A percentile compares a stretch with the other conserved stretches of the same genome.
Conservation (phyloP, 2,329 filamentous ascomycete genomes). For the Stachybotrys elegans region DNA sequence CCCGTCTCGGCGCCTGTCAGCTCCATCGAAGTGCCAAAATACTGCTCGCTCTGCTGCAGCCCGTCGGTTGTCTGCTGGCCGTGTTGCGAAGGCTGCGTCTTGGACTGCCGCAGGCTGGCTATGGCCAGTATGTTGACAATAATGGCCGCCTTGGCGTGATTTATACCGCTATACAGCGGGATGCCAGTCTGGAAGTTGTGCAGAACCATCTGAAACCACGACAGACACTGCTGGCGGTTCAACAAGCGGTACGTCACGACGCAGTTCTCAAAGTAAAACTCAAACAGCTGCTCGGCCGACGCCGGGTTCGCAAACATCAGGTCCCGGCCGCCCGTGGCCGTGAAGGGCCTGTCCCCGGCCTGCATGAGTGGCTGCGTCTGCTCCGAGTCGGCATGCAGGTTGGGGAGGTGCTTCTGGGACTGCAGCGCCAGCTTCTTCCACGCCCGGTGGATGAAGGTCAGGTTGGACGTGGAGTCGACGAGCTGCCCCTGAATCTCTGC, state of each 20-base stretch:
- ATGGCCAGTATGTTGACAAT: constrained; percentile 44
- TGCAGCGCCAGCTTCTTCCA: constrained; percentile 37
- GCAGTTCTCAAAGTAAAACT: constrained; percentile 53
- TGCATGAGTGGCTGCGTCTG: constrained; percentile 18
- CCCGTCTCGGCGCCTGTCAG: constrained; percentile 19
- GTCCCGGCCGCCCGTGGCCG: constrained; percentile 4
- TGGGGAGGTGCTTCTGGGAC: constrained; percentile 17
- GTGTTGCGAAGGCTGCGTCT: constrained; percentile 14
- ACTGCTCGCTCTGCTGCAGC: constrained; percentile 16
- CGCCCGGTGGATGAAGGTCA: constrained; percentile 51
- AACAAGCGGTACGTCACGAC: constrained; percentile 55
- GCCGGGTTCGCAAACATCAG: constrained; percentile 13
- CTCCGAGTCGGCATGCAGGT: constrained; percentile 13
- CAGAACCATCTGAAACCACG: constrained; percentile 38
- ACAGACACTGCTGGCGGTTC: constrained; percentile 44
- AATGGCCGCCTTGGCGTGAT: constrained; percentile 39
- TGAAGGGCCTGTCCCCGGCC: constrained; percentile 24
- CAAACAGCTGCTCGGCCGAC: constrained; percentile 15
- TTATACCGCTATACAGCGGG: constrained; percentile 31
- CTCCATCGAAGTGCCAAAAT: constrained; percentile 15
- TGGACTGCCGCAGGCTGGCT: constrained; percentile 38
- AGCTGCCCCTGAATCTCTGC: constrained; percentile 45
- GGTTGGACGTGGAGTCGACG: constrained; percentile 49
- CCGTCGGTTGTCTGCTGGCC: constrained; percentile 3
- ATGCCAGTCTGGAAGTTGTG: constrained; percentile 28